Percentiles rank a stretch among this genome's conserved stretches.
These are phyloP conservation scores for Penicillium taxi DNA, from an alignment of 495 filamentous ascomycete genomes.

Conservation along the genomic window DNA sequence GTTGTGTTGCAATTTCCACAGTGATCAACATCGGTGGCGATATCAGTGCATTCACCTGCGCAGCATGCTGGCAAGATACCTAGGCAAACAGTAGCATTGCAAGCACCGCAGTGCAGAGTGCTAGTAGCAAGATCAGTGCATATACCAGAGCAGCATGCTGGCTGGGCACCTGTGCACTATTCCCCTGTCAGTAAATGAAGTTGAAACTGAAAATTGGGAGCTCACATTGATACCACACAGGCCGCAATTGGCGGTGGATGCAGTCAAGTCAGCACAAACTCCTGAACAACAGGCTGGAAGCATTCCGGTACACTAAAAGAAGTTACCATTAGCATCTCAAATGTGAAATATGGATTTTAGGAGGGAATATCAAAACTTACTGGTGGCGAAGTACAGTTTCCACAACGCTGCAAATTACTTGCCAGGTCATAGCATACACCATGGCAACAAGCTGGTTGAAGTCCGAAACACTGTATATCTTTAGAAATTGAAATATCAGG, in stretches of 20 bases:
- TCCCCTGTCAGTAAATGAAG: no score
- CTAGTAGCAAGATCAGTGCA: slow-evolving; percentile 6
- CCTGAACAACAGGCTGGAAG: slow-evolving; percentile 13
- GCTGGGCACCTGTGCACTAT: slow-evolving; percentile 8
- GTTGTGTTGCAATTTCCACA: slow-evolving; percentile 11
- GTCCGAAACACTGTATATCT: not conserved
- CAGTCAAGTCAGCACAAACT: slow-evolving; percentile 7
- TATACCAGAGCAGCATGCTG: slow-evolving; percentile 11
- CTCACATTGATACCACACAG: slow-evolving; percentile 8
- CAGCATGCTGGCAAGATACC: slow-evolving; percentile 11
- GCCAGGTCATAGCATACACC: slow-evolving; percentile 8
- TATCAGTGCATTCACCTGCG: slow-evolving; percentile 11
- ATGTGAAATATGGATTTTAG: not conserved
- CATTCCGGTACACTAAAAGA: slow-evolving; percentile 7
- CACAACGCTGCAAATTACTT: slow-evolving; percentile 5
- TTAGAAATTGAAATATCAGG: not conserved
- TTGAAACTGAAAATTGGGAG: not conserved
- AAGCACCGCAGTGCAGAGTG: slow-evolving; percentile 8
- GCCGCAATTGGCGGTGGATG: slow-evolving; percentile 10
- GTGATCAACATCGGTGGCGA: slow-evolving; percentile 7
- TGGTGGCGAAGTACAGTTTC: slow-evolving; percentile 5
- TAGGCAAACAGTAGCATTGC: slow-evolving; percentile 4
- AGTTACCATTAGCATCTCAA: not conserved
- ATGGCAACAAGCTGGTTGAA: slow-evolving; percentile 10
- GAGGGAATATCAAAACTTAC: not conserved